phyloP scores from a whole-genome alignment of 208 protist genomes.

The Leishmania tarentolae region DNA sequence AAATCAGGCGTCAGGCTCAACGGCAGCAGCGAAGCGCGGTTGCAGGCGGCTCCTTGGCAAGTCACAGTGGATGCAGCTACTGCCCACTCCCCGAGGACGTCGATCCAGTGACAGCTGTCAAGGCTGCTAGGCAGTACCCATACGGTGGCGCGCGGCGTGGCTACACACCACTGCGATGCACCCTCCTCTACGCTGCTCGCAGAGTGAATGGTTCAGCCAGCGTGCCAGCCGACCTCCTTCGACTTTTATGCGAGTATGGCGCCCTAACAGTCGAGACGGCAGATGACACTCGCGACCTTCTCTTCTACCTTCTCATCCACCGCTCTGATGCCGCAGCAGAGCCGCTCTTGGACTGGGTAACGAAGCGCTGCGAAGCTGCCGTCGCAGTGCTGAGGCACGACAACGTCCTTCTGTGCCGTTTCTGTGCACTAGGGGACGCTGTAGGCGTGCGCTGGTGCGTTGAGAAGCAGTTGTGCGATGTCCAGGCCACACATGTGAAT shows the following conservation, averaged over 20 bases:
- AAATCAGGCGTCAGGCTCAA: conserved; percentile 19
- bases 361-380: conserved; percentile 16
- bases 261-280: conserved; percentile 27
- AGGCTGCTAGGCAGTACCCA: conserved; percentile 12
- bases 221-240: conserved; percentile 31
- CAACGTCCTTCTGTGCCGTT: conserved; percentile 57
- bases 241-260: conserved; percentile 51
- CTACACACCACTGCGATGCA: conserved; percentile 57
- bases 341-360: conserved; percentile 29
- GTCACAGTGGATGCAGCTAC: neutral
- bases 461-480: conserved; percentile 40
- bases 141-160: conserved; percentile 42
- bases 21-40: conserved; percentile 4
- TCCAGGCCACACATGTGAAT: conserved; percentile 32
- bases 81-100: conserved; percentile 17
- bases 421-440: conserved; percentile 36
- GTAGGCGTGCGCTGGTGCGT: conserved; percentile 68
- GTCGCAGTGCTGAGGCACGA: conserved; percentile 35
- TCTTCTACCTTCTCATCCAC: conserved; percentile 49
- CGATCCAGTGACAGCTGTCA: conserved; percentile 20
- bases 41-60: neutral
- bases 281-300: conserved; percentile 48
- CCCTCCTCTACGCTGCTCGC: conserved; percentile 18
- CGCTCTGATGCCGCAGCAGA: conserved; percentile 41
- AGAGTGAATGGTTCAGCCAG: neutral